A percentile compares a stretch with the other conserved stretches of the same genome.
Evolutionary conservation across 2,329 filamentous ascomycete genomes (phyloP).

Genomic region (Hypocrella siamensis): DNA sequence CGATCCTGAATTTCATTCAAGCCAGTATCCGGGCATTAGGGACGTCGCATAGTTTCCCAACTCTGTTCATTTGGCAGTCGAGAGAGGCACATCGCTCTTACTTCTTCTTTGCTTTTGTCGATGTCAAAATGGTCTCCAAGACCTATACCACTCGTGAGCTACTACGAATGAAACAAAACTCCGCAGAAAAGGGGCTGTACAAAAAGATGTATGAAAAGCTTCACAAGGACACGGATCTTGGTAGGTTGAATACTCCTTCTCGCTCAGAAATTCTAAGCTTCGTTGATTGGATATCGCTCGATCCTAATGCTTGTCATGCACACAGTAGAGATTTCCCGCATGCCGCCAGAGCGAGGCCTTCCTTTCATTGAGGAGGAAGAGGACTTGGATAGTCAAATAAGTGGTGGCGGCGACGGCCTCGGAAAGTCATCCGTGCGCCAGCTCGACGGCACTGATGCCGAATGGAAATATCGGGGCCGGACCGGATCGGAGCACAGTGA

Average conservation of each 20-base stretch:
- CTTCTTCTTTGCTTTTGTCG: constrained; percentile 23
- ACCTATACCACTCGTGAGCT: constrained; percentile 29
- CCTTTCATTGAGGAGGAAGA: constrained; percentile 18
- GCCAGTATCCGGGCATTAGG: constrained; percentile 8
- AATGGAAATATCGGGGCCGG: constrained; percentile 30
- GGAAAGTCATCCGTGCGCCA: constrained; percentile 12
- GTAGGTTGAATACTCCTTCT: constrained; percentile 13
- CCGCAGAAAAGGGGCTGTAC: constrained; percentile 12
- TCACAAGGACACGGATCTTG: constrained; percentile 22
- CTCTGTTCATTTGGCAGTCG: constrained; percentile 22
- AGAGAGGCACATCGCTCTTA: constrained; percentile 18
- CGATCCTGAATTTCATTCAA: constrained; percentile 19
- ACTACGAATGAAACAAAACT: constrained; percentile 17
- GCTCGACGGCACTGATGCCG: constrained; percentile 23
- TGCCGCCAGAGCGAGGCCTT: constrained; percentile 11
- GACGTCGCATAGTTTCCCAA: constrained; percentile 15
- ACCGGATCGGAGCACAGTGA: constrained; percentile 25
- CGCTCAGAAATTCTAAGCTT: neutral
- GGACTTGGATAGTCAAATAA: constrained; percentile 4
- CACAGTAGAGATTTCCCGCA: constrained; percentile 16
- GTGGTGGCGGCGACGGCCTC: constrained; percentile 2
- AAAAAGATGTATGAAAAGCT: constrained; percentile 17
- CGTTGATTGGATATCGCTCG: neutral
- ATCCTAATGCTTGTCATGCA: neutral
- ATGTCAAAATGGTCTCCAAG: constrained; percentile 23